Conservation (phyloP, 768 basidiomycete species). For the Trichaptum fuscoviolaceum region DNA sequence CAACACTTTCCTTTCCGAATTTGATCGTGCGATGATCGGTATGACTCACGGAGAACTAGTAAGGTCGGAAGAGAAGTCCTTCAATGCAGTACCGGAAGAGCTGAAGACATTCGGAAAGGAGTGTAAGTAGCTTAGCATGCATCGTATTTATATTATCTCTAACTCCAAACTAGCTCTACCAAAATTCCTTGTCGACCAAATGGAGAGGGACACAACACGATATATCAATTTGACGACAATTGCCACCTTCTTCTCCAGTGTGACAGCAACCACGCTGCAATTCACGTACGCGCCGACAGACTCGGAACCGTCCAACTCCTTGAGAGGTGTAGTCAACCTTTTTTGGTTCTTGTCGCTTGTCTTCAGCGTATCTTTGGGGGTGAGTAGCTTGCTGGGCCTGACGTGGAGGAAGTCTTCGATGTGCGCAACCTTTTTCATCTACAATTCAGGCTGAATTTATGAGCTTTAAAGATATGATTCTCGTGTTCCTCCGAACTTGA, state of each 20-base stretch:
- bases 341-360: background rate
- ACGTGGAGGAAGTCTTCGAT: background rate
- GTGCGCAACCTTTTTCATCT: background rate
- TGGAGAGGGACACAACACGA: background rate
- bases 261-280: background rate
- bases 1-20: too few relatives aligned
- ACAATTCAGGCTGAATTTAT: background rate
- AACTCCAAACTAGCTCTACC: background rate
- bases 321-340: background rate
- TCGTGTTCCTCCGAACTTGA: background rate
- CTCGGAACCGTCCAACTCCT: background rate
- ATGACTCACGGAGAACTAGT: too few relatives aligned
- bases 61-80: too few relatives aligned
- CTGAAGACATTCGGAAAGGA: background rate
- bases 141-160: too few relatives aligned
- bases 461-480: background rate
- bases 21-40: too few relatives aligned
- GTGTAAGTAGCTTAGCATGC: background rate
- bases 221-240: background rate
- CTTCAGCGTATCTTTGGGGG: background rate
- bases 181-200: background rate
- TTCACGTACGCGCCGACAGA: background rate
- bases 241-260: background rate
- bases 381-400: background rate
- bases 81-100: background rate